Evolutionary conservation across 2,329 filamentous ascomycete genomes (phyloP).

Genomic region (Aspergillus ruber): DNA sequence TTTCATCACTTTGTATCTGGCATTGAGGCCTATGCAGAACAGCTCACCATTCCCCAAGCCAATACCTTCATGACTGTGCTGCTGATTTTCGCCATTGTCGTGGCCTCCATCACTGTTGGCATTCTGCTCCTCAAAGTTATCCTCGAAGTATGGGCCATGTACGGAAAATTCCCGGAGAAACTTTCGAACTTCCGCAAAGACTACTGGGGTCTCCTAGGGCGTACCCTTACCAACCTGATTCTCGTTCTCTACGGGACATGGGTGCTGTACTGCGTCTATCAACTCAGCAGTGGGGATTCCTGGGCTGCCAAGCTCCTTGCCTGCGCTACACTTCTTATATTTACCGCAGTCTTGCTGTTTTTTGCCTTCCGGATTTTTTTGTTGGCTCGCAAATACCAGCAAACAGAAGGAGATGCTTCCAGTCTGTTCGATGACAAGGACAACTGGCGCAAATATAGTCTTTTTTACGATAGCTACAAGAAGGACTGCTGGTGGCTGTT

Average conservation of each 20-base stretch:
- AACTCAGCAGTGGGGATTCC: constrained; percentile 88
- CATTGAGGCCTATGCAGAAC: constrained; percentile 75
- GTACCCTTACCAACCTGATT: constrained; percentile 83
- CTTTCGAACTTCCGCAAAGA: constrained; percentile 84
- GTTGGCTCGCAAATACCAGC: constrained; percentile 67
- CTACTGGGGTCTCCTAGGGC: constrained; percentile 89
- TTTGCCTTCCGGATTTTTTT: constrained; percentile 80
- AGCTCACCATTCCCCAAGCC: constrained; percentile 74
- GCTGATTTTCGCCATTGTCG: constrained; percentile 77
- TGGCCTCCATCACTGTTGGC: constrained; percentile 75
- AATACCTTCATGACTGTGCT: constrained; percentile 97
- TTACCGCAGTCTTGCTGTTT: constrained; percentile 73
- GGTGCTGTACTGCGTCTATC: constrained; percentile 93
- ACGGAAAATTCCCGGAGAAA: constrained; percentile 73
- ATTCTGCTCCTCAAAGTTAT: constrained; percentile 88
- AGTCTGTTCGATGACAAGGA: constrained; percentile 82
- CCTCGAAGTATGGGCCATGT: constrained; percentile 85
- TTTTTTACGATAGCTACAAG: constrained; percentile 96
- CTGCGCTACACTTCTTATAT: constrained; percentile 69
- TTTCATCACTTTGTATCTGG: constrained; percentile 58
- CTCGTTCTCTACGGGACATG: constrained; percentile 89
- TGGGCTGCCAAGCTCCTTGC: constrained; percentile 86
- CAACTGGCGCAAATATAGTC: constrained; percentile 88
- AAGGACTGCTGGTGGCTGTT: constrained; percentile 97
- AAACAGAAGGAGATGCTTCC: constrained; percentile 63